A percentile compares a stretch with the other conserved stretches of the same genome.
phyloP scores from a whole-genome alignment of 2,329 filamentous ascomycete genomes.

The Fusarium chuoi region DNA sequence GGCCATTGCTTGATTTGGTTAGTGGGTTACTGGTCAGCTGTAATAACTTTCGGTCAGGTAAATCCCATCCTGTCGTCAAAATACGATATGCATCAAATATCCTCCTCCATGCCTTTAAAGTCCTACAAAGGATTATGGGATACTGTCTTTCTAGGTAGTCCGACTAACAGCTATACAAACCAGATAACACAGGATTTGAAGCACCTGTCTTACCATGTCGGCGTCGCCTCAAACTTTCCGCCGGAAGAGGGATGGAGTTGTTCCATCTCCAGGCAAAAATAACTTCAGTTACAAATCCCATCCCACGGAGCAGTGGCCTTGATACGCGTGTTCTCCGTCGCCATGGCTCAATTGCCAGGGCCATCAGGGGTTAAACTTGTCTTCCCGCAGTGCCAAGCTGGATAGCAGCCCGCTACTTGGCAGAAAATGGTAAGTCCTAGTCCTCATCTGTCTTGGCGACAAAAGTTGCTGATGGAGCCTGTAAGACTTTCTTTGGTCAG shows the following conservation, averaged over 20 bases:
- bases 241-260: neutral
- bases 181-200: neutral
- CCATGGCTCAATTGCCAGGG: constrained; percentile 24
- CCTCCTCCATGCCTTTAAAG: neutral
- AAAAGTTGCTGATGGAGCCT: constrained; percentile 10
- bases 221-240: neutral
- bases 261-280: constrained; percentile 2
- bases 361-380: constrained; percentile 29
- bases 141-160: neutral
- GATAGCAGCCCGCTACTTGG: constrained; percentile 21
- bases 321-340: constrained; percentile 25
- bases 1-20: constrained; percentile 23
- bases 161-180: neutral
- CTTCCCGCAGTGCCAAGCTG: constrained; percentile 31
- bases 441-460: constrained; percentile 11
- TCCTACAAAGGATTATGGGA: neutral
- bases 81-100: neutral
- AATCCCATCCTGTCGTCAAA: neutral
- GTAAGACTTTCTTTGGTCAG: neutral
- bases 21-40: neutral
- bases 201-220: neutral
- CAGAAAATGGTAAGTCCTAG: constrained; percentile 13
- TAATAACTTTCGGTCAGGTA: neutral
- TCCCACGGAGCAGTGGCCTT: constrained; percentile 11
- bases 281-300: constrained; percentile 16